Evolutionary conservation across 2,329 filamentous ascomycete species (phyloP), one percentile per base, ranked within the genome.

Genomic region (Hirsutella thompsonii): DNA sequence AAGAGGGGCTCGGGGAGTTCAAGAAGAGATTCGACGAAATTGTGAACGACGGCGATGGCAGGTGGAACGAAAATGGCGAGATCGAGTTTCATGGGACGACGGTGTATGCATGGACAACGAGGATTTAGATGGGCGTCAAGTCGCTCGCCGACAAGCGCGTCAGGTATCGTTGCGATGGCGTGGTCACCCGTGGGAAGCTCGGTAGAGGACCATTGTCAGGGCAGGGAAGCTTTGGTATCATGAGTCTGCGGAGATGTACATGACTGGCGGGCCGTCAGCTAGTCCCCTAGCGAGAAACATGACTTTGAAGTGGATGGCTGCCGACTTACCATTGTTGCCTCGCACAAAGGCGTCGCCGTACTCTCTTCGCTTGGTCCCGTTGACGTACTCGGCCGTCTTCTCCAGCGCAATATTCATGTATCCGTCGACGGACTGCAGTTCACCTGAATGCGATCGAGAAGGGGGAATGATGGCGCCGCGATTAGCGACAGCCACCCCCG

Each of bases 361-460:
- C 41, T 76, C 83, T 54, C 85, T 76, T 53, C 83, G 76, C 63
- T 90, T 78, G 48, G 79, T 76, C 34, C 89, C 90, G 56, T 94
- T 83, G 51, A 95, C 83, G 52, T 81, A 88, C 65, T 98, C 92
- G 49, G 86, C 81, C 18, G 88, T 94, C 66, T 94, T 92, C 63
- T 98, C 92, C 23, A 98, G 76, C 11, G 92, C 90, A 59, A 98
- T 95, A 67, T 98, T 98, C 92, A 98, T 98, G 67, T 96, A 98
- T 40, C 92, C 92, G 62, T 98, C 92, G 38, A 98, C 90, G 1
- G 89, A 94, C 60, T 96, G 89, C 30, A 96, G 74, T 60, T 95
- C 88, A 52, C 92, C 90, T 95, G 47, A 8, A 34, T 16, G 14
- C 29, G 29, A 10, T n/a, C n/a, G n/a, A n/a, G n/a, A n/a, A n/a